Percentiles rank a stretch among this genome's conserved stretches.
These are phyloP conservation scores for Sporothrix inflata DNA, from an alignment of 2,329 filamentous ascomycete species.

Conservation along the genomic window DNA sequence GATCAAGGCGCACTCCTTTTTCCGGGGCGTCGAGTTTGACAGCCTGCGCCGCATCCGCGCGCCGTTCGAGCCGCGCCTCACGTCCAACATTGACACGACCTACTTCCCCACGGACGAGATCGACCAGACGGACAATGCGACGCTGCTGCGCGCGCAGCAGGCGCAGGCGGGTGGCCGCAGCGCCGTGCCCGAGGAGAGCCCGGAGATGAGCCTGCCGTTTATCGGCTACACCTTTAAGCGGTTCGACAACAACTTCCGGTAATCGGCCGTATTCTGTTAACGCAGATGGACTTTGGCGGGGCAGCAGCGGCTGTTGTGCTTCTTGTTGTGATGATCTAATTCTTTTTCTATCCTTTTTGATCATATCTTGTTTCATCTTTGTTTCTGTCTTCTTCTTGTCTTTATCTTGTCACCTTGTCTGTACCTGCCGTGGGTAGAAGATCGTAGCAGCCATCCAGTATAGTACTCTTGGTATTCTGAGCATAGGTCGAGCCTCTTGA, in stretches of 20 bases:
- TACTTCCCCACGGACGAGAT: slow-evolving; percentile 99
- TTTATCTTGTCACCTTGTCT: background rate
- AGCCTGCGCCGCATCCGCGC: slow-evolving; percentile 89
- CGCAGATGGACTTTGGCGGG: too few relatives aligned
- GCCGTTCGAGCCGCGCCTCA: slow-evolving; percentile 91
- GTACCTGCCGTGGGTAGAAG: background rate
- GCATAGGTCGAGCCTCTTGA: background rate
- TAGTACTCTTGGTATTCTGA: background rate
- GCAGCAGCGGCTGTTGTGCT: too few relatives aligned
- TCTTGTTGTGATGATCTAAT: background rate
- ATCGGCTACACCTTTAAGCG: slow-evolving; percentile 98
- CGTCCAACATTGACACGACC: slow-evolving; percentile 91
- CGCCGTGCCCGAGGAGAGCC: slow-evolving; percentile 70
- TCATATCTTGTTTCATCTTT: background rate
- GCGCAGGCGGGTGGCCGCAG: slow-evolving; percentile 60
- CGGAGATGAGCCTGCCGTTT: slow-evolving; percentile 94
- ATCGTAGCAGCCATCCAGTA: background rate
- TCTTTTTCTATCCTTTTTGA: background rate
- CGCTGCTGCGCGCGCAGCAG: slow-evolving; percentile 81
- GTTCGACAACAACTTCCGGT: slow-evolving; percentile 72
- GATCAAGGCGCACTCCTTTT: slow-evolving; percentile 93
- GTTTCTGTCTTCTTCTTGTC: background rate
- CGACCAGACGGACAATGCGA: slow-evolving; percentile 92
- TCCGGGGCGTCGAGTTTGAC: slow-evolving; percentile 95
- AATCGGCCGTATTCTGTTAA: too few relatives aligned